Evolutionary conservation across 2,329 filamentous ascomycete species (phyloP), one percentile per base, ranked within the genome.

Genomic region (Endocalyx cinctus): DNA sequence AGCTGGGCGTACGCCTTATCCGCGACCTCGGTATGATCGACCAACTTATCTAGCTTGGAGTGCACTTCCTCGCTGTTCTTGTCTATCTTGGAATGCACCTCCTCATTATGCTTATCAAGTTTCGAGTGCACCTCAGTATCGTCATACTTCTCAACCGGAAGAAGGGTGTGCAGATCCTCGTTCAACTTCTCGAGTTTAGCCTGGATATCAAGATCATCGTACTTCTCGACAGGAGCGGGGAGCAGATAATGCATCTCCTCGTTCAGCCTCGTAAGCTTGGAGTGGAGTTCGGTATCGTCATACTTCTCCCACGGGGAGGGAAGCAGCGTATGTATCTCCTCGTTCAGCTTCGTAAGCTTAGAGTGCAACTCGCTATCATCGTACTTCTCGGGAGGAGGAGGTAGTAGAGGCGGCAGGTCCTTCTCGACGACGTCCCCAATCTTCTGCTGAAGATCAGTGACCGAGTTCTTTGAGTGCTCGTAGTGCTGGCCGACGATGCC

Each of bases 401-500:
- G 64, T 35, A 80, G 64, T 17, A 71, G 65, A n/a, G 71, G 69
- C 42, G 70, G 45, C 53, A 18, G 59, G 51, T 19, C 49, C 34
- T 70, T 42, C 11, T 43, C 71, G 10, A 31, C 31, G 34, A 78
- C 64, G 34, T 84, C 77, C 34, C 79, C 63, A 39, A 82, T 74
- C 52, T 71, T 75, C 39, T 74, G 68, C 44, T 78, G 66, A 16
- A 82, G 66, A 4, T 69, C 65, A 6, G 59, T 69, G 1, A 69
- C 64, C 1, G 81, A 74, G 27, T 75, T 72, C 59, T 89, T 87
- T 11, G 87, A 84, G 54, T 94, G 86, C 47, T 94, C 87, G 51
- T 84, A 95, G 56, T 97, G 89, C 54, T 94, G 78, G 16, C 79
- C 83, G 34, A 95, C 85, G 16, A 94, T 72, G 6, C 79, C 69